These are phyloP conservation scores for Venturia pyrina DNA, from an alignment of 2,329 filamentous ascomycete genomes.

Conservation along the genomic window DNA sequence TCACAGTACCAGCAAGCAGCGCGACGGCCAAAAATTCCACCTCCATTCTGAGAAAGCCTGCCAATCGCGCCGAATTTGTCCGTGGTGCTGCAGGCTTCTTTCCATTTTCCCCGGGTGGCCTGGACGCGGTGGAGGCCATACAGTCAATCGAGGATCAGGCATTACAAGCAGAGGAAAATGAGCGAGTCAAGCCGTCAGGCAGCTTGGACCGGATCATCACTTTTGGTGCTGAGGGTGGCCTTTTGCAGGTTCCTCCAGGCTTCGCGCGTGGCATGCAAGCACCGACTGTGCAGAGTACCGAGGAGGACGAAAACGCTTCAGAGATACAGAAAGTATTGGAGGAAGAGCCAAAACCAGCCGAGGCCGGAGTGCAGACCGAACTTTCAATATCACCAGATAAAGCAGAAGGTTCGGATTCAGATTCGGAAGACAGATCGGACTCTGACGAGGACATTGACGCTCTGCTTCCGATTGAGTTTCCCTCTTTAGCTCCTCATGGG, in stretches of 20 bases:
- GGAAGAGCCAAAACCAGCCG: slow-evolving; percentile 30
- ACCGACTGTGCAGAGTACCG: slow-evolving; percentile 45
- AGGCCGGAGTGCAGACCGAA: slow-evolving; percentile 15
- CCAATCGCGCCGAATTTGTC: slow-evolving; percentile 79
- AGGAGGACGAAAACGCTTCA: slow-evolving; percentile 49
- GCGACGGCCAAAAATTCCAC: slow-evolving; percentile 94
- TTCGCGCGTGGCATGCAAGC: slow-evolving; percentile 71
- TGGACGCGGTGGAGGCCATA: slow-evolving; percentile 77
- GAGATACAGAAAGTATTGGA: slow-evolving; percentile 59
- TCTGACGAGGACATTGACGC: slow-evolving; percentile 64
- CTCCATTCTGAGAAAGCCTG: slow-evolving; percentile 76
- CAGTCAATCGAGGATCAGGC: slow-evolving; percentile 74
- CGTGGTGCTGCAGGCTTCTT: slow-evolving; percentile 88
- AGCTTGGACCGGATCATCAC: slow-evolving; percentile 79
- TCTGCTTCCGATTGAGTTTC: slow-evolving; percentile 84
- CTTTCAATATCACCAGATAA: slow-evolving; percentile 20
- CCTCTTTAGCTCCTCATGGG: slow-evolving; percentile 77
- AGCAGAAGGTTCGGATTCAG: slow-evolving; percentile 36
- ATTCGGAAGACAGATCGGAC: slow-evolving; percentile 30
- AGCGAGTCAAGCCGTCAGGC: slow-evolving; percentile 30
- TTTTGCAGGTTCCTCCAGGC: slow-evolving; percentile 75
- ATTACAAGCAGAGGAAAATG: slow-evolving; percentile 39
- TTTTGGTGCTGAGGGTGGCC: slow-evolving; percentile 63
- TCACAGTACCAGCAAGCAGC: slow-evolving; percentile 81
- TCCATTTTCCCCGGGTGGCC: slow-evolving; percentile 81